Conservation (phyloP, 257 asterid genomes). For the Solanum appendiculatum region DNA sequence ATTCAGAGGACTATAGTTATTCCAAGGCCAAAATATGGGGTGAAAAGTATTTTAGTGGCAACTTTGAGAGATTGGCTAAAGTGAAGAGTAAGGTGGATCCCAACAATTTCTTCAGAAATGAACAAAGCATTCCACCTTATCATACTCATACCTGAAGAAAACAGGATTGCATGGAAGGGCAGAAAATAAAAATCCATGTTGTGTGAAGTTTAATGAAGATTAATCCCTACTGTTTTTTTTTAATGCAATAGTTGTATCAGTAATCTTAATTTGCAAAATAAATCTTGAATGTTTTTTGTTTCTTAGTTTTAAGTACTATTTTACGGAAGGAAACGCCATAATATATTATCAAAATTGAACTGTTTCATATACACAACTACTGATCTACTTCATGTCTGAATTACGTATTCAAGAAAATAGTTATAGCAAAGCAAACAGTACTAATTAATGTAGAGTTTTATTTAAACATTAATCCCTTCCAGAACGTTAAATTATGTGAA, state of each 20-base stretch:
- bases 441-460: not conserved
- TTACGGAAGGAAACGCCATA: not conserved
- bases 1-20: not conserved
- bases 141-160: not conserved
- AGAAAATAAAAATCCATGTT: not conserved
- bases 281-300: not conserved
- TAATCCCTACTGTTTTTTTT: not conserved
- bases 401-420: not conserved
- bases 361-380: not conserved
- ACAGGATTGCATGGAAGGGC: not conserved
- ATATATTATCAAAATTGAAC: not conserved
- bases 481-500: not conserved
- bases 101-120: not conserved
- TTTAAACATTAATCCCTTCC: not conserved
- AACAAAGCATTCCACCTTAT: not conserved
- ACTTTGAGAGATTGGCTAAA: not conserved
- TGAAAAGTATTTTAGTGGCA: not conserved
- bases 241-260: not conserved
- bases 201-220: not conserved
- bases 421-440: not conserved
- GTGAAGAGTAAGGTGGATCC: not conserved
- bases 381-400: not conserved
- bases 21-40: constrained; percentile 1
- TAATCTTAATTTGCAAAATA: not conserved
- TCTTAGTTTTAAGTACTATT: not conserved